A percentile compares a stretch with the other conserved stretches of the same genome.
Evolutionary conservation across 2,329 filamentous ascomycete species (phyloP).

Genomic region (Parafenestella ontariensis): DNA sequence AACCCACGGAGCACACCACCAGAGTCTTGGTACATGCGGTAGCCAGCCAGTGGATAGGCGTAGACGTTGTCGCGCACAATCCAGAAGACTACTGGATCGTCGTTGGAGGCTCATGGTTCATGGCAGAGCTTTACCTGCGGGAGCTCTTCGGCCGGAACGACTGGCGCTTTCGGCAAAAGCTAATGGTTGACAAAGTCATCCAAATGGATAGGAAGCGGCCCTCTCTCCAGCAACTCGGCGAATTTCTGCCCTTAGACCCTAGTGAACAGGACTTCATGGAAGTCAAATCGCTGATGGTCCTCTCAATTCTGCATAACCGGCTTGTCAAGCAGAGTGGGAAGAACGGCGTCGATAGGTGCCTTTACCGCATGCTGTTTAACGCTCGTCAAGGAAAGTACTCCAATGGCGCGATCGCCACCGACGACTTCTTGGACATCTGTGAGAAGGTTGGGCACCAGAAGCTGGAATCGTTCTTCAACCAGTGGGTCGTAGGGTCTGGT

Average conservation of each 20-base stretch:
- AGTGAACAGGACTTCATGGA: conserved; percentile 91
- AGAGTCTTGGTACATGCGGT: conserved; percentile 82
- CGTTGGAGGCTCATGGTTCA: conserved; percentile 89
- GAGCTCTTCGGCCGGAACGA: conserved; percentile 93
- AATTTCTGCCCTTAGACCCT: conserved; percentile 77
- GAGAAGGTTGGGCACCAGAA: conserved; percentile 89
- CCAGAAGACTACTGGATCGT: conserved; percentile 87
- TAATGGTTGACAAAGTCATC: conserved; percentile 80
- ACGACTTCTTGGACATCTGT: conserved; percentile 80
- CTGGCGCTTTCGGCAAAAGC: conserved; percentile 88
- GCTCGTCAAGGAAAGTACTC: conserved; percentile 81
- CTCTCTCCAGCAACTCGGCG: conserved; percentile 80
- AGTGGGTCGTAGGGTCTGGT: conserved; percentile 89
- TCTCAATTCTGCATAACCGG: conserved; percentile 92
- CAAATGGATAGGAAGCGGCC: conserved; percentile 82
- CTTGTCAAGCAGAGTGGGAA: conserved; percentile 88
- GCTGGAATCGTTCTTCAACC: conserved; percentile 88
- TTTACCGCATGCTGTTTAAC: conserved; percentile 84
- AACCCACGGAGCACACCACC: conserved; percentile 82
- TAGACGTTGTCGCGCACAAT: conserved; percentile 86
- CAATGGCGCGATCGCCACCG: conserved; percentile 73
- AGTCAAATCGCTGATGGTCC: conserved; percentile 86
- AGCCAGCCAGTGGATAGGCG: conserved; percentile 91
- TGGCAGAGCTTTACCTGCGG: conserved; percentile 92
- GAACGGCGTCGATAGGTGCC: conserved; percentile 81